Evolutionary conservation across 805 yeast species (phyloP).

Genomic region (Kuraishia hungarica): DNA sequence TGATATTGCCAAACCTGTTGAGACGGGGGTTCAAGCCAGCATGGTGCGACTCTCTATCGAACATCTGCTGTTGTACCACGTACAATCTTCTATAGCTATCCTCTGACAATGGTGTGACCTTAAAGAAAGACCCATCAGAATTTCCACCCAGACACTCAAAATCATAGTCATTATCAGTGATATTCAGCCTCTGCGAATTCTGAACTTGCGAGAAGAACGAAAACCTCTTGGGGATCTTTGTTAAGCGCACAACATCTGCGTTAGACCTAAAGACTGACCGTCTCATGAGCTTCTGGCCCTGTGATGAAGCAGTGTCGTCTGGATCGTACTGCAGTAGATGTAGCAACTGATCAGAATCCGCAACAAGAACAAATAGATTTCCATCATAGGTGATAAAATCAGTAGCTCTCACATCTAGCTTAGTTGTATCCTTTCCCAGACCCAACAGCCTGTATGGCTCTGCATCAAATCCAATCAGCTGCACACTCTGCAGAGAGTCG

Average conservation of each 20-base stretch:
- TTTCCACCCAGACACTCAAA: slow-evolving; percentile 66
- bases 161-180: slow-evolving; percentile 9
- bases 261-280: slow-evolving; percentile 67
- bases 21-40: slow-evolving; percentile 78
- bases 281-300: slow-evolving; percentile 69
- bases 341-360: slow-evolving; percentile 59
- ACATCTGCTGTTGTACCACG: slow-evolving; percentile 79
- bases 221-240: slow-evolving; percentile 29
- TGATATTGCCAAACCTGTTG: slow-evolving; percentile 40
- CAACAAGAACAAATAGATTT: slow-evolving; percentile 54
- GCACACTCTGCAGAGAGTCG: slow-evolving; percentile 68
- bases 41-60: slow-evolving; percentile 63
- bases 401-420: slow-evolving; percentile 56
- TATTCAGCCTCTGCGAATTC: slow-evolving; percentile 13
- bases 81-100: slow-evolving; percentile 70
- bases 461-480: slow-evolving; percentile 85
- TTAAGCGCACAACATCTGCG: slow-evolving; percentile 47
- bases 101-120: slow-evolving; percentile 70
- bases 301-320: slow-evolving; percentile 73
- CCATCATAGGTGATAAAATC: slow-evolving; percentile 72
- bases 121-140: slow-evolving; percentile 71
- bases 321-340: slow-evolving; percentile 86
- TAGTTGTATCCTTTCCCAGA: slow-evolving; percentile 65
- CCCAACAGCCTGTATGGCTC: slow-evolving; percentile 85
- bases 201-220: slow-evolving; percentile 19